Evolutionary conservation across 108 stramenopile genomes (phyloP).

Genomic region (Parmales sp.): DNA sequence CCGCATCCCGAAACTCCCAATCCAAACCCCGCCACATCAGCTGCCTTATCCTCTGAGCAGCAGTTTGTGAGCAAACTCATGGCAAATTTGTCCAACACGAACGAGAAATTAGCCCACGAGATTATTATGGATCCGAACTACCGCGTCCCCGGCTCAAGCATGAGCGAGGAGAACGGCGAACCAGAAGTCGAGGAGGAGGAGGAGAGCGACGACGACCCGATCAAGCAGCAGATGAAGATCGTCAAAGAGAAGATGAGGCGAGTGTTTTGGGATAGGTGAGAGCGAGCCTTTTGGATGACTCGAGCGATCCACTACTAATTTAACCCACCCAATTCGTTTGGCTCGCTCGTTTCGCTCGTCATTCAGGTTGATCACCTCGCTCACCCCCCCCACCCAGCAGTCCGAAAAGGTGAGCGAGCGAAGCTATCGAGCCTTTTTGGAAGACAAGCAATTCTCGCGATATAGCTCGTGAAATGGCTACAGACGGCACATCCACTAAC

Average conservation of each 20-base stretch:
- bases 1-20: neutral
- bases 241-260: neutral
- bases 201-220: neutral
- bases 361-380: neutral
- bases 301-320: too few species aligned
- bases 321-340: too few species aligned
- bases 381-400: neutral
- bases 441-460: too few species aligned
- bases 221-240: neutral
- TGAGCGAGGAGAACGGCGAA: neutral
- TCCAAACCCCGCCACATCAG: neutral
- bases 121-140: neutral
- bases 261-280: conserved; percentile 4
- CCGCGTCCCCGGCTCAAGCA: neutral
- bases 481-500: too few species aligned
- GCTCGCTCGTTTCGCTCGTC: too few species aligned
- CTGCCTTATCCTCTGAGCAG: neutral
- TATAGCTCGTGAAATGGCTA: too few species aligned
- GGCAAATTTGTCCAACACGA: neutral
- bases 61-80: neutral
- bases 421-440: too few species aligned
- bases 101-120: neutral
- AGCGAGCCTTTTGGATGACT: too few species aligned
- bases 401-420: too few species aligned
- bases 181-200: neutral